Evolutionary conservation across 805 yeast species (phyloP).

Genomic region (Kodamaea lidongshanica): DNA sequence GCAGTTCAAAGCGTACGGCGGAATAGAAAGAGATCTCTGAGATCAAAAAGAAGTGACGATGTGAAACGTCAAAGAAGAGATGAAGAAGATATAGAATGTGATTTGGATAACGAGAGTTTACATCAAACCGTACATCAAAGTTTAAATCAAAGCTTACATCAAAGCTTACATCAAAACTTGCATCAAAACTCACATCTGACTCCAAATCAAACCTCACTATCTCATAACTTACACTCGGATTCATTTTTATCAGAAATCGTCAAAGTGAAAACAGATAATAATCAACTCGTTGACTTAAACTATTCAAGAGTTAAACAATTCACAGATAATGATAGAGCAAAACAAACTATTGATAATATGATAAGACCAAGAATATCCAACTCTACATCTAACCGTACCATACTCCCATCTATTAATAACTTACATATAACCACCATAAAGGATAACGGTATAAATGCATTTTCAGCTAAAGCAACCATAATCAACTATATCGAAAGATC

Average conservation of each 20-base stretch:
- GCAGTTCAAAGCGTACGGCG: constrained; percentile 91
- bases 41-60: constrained; percentile 17
- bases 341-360: constrained; percentile 43
- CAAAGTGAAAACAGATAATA: constrained; percentile 28
- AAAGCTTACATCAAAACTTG: no score
- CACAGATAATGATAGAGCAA: constrained; percentile 34
- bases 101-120: neutral
- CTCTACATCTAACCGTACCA: constrained; percentile 2
- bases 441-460: constrained; percentile 10
- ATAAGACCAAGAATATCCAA: constrained; percentile 32
- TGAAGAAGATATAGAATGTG: neutral
- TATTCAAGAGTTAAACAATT: constrained; percentile 26
- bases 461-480: constrained; percentile 11
- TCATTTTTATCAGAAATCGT: constrained; percentile 32
- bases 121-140: constrained; percentile 1
- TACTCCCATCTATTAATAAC: constrained; percentile 8
- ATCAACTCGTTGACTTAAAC: constrained; percentile 28
- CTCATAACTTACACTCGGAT: no score
- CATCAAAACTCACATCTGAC: constrained; percentile 1
- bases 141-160: no score
- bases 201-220: constrained; percentile 2
- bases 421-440: constrained; percentile 7
- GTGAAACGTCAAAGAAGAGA: constrained; percentile 6
- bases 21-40: constrained; percentile 64
- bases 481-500: constrained; percentile 51